phyloP scores from a whole-genome alignment of 768 basidiomycete species.

The Heimioporus sp. region DNA sequence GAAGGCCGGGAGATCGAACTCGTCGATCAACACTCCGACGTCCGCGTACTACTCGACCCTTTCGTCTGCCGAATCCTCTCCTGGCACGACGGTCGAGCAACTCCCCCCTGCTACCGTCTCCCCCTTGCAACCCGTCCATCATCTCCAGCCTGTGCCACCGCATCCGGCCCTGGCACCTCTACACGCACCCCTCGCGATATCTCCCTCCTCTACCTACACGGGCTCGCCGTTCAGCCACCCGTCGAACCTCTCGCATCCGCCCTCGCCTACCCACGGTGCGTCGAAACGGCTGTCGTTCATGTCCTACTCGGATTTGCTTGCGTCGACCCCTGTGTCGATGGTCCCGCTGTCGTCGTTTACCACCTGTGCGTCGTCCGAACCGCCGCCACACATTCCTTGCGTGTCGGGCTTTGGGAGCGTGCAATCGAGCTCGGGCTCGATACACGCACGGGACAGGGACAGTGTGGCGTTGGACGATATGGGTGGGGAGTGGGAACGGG shows the following conservation, averaged over 20 bases:
- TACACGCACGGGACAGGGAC: constrained; percentile 35
- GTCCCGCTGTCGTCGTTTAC: constrained; percentile 75
- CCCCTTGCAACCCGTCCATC: constrained; percentile 20
- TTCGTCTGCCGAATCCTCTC: constrained; percentile 37
- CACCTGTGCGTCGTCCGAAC: constrained; percentile 53
- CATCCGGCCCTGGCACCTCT: constrained; percentile 17
- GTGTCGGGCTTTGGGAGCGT: constrained; percentile 46
- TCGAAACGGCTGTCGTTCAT: constrained; percentile 84
- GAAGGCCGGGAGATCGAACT: constrained; percentile 15
- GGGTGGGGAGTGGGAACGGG: constrained; percentile 87
- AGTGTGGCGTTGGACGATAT: constrained; percentile 54
- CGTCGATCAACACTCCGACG: constrained; percentile 44
- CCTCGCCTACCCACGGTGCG: constrained; percentile 46
- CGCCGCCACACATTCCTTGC: constrained; percentile 72
- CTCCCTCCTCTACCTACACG: constrained; percentile 26
- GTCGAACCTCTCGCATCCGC: constrained; percentile 32
- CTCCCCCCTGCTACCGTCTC: constrained; percentile 27
- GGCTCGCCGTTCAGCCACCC: constrained; percentile 25
- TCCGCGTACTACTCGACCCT: constrained; percentile 47
- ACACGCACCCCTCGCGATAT: constrained; percentile 8
- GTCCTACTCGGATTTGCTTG: constrained; percentile 82
- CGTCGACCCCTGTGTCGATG: constrained; percentile 70
- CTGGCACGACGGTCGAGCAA: constrained; percentile 35
- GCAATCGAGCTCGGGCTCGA: constrained; percentile 25
- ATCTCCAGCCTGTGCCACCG: constrained; percentile 12